Base-by-base conservation (phyloP, 345 rosid genomes). In the Pistacia integerrima region DNA sequence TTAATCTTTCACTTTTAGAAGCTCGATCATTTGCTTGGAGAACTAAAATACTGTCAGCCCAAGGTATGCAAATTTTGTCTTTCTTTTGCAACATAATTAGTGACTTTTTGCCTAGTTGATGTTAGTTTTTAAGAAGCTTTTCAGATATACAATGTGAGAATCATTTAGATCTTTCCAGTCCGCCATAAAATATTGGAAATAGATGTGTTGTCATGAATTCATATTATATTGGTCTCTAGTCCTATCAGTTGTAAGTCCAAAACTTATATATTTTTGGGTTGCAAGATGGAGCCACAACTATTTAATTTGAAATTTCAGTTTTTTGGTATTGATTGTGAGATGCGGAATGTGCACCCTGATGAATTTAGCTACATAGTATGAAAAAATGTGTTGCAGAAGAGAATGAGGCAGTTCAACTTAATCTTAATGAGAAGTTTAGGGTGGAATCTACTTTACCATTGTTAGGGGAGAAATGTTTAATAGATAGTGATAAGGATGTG, bases 1-100 rank as follows among this genome's bases (percentile, higher is more conserved):
- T 94, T 64, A 76, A 84, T 60, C 71, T 91, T 66, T 86, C 97
- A 60, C 85, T 86, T 75, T 68, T 85, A 77, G 89, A 85, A 90
- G 81, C 86, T 80, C 89, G 73, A 82, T 70, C 85, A 77, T 73
- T 90, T 78, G 92, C 94, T 78, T 94, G 97, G 95, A 88, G 97
- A 87, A 94, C 97, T 54, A 88, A 90, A 12, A 91, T 93, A 87
- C 77, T 80, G 78, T 92, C 97, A 75, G 82, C 76, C 72, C 86
- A 86, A 82, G 98, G 98, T 94, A 85, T 77, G 86, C 77, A 70
- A 74, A 76, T 48, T 68, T 69, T 30, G 17, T 46, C 28, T 56
- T 78, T 35, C n/a, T 36, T 38, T 2, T 69, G 72, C 73, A 48
- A 69, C 51, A 10, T 41, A 46, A 22, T 73, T 9, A 4, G 16